Conservation (phyloP, 163 green algal species). For the Chlorella variabilis region DNA sequence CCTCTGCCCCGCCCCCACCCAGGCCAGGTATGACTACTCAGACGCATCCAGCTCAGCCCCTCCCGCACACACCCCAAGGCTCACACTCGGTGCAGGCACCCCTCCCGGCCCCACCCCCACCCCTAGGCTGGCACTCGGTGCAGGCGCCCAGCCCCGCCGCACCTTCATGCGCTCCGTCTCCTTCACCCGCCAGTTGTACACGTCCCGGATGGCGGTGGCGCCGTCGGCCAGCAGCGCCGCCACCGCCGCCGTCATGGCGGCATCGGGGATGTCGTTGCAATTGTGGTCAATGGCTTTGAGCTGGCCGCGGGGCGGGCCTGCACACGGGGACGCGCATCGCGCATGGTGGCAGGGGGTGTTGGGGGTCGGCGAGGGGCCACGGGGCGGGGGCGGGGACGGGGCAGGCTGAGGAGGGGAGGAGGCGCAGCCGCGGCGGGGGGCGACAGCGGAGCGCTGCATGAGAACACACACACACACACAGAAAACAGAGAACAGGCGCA, state of each 20-base stretch:
- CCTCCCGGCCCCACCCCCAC: too few species aligned
- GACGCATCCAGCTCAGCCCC: not conserved
- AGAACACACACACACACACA: too few species aligned
- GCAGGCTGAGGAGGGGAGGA: too few species aligned
- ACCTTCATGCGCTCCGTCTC: conserved; percentile 98
- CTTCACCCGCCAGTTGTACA: conserved; percentile 99
- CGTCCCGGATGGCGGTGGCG: conserved; percentile 89
- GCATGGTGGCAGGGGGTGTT: too few species aligned
- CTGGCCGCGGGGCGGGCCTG: conserved; percentile 68
- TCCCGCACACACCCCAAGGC: not conserved
- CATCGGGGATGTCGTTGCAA: conserved; percentile 98
- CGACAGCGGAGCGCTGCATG: too few species aligned
- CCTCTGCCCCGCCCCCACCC: not conserved
- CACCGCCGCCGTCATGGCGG: conserved; percentile 98
- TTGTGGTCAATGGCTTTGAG: conserved; percentile 94
- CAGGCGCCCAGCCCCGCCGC: not conserved
- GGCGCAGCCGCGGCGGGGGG: too few species aligned
- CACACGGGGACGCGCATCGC: conserved; percentile 11
- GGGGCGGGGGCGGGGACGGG: too few species aligned
- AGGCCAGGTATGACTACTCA: too few species aligned
- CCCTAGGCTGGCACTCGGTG: too few species aligned
- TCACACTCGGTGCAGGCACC: too few species aligned
- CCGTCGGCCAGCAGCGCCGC: conserved; percentile 94
- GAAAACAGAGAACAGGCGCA: too few species aligned
- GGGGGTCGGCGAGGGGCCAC: too few species aligned